Evolutionary conservation across 345 rosid genomes (phyloP).

Genomic region (Ceriops zippeliana): DNA sequence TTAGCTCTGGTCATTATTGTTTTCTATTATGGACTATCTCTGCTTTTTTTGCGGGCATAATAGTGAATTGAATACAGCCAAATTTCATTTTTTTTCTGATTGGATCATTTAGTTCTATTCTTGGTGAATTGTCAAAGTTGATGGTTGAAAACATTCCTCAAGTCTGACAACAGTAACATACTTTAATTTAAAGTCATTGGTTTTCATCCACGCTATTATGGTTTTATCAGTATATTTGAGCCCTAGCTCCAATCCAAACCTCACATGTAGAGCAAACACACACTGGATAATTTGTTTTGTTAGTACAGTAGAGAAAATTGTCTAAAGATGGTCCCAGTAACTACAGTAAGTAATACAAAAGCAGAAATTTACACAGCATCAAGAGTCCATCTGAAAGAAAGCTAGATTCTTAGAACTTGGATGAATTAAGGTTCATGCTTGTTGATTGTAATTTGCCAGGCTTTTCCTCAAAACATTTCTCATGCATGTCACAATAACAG

Average conservation of each 20-base stretch:
- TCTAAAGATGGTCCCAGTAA: not conserved
- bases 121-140: too few relatives aligned
- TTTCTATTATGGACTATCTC: not conserved
- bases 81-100: too few relatives aligned
- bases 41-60: too few relatives aligned
- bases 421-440: not conserved
- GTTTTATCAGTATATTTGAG: too few relatives aligned
- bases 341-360: not conserved
- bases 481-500: conserved; percentile 7
- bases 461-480: conserved; percentile 5
- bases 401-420: not conserved
- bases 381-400: not conserved
- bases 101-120: too few relatives aligned
- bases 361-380: not conserved
- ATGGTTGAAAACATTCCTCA: too few relatives aligned
- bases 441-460: conserved; percentile 1
- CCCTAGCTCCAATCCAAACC: not conserved
- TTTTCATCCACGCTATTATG: too few relatives aligned
- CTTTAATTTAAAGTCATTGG: too few relatives aligned
- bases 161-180: too few relatives aligned
- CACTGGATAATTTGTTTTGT: not conserved
- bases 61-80: too few relatives aligned
- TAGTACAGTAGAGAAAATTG: not conserved
- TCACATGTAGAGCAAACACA: not conserved
- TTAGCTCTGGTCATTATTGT: conserved; percentile 22